Evolutionary conservation across 2,329 filamentous ascomycete genomes (phyloP).

Genomic region (Neopestalotiopsis rosae): DNA sequence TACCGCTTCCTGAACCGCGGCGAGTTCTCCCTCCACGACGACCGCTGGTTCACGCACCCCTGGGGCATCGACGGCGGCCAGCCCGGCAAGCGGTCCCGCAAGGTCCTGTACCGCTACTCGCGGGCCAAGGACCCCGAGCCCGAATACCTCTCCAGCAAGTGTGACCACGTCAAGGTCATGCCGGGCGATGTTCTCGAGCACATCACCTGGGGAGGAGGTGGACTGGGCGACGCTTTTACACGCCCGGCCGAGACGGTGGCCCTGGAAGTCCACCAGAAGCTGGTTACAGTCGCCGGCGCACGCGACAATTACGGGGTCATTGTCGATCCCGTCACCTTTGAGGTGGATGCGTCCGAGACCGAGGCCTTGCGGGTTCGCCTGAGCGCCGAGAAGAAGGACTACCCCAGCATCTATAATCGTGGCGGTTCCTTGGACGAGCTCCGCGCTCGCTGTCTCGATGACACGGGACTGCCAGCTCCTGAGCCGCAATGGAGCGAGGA

Average conservation of each 20-base stretch:
- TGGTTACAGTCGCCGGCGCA: slow-evolving; percentile 49
- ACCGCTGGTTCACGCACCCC: slow-evolving; percentile 54
- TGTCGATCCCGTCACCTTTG: slow-evolving; percentile 40
- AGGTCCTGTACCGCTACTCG: slow-evolving; percentile 47
- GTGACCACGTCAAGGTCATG: slow-evolving; percentile 50
- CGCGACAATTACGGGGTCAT: slow-evolving; percentile 50
- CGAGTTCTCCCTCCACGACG: slow-evolving; percentile 53
- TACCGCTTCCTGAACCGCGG: slow-evolving; percentile 52
- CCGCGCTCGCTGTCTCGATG: slow-evolving; percentile 39
- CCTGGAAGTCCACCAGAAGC: slow-evolving; percentile 48
- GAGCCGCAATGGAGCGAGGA: slow-evolving; percentile 48
- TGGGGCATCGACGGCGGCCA: slow-evolving; percentile 53
- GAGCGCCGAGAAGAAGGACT: slow-evolving; percentile 21
- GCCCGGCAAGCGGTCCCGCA: slow-evolving; percentile 48
- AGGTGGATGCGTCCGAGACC: slow-evolving; percentile 42
- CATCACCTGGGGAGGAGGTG: slow-evolving; percentile 56
- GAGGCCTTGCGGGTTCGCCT: slow-evolving; percentile 39
- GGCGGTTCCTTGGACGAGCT: slow-evolving; percentile 48
- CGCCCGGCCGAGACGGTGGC: slow-evolving; percentile 49
- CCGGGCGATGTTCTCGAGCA: slow-evolving; percentile 54
- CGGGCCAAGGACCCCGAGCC: slow-evolving; percentile 36
- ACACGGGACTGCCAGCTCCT: slow-evolving; percentile 49
- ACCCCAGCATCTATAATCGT: slow-evolving; percentile 42
- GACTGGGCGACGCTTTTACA: slow-evolving; percentile 51
- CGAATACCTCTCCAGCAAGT: slow-evolving; percentile 49